A percentile compares a stretch with the other conserved stretches of the same genome.
phyloP scores from a whole-genome alignment of 2,329 filamentous ascomycete species.

The Cladosporium sp. region DNA sequence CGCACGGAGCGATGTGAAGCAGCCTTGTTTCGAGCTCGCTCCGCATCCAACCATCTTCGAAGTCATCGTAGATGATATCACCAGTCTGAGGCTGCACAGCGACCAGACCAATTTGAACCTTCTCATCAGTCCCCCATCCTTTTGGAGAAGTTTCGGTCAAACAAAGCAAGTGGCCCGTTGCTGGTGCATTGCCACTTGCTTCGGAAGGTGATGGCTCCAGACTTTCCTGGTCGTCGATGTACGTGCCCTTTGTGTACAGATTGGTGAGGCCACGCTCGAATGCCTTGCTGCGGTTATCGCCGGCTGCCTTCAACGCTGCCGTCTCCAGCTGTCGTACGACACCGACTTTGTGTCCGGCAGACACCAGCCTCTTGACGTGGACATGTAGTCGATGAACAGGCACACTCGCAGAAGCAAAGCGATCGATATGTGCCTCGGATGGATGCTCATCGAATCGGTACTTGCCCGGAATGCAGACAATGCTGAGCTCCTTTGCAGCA shows the following conservation, averaged over 20 bases:
- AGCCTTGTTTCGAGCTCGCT: slow-evolving; percentile 94
- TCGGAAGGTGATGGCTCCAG: slow-evolving; percentile 58
- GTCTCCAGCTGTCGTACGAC: slow-evolving; percentile 94
- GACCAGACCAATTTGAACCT: slow-evolving; percentile 83
- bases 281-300: slow-evolving; percentile 87
- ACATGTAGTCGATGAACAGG: slow-evolving; percentile 87
- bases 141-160: slow-evolving; percentile 81
- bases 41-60: slow-evolving; percentile 96
- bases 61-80: slow-evolving; percentile 91
- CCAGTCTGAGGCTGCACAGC: slow-evolving; percentile 94
- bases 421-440: slow-evolving; percentile 85
- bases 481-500: slow-evolving; percentile 84
- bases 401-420: slow-evolving; percentile 93
- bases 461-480: slow-evolving; percentile 95
- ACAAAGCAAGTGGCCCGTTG: slow-evolving; percentile 85
- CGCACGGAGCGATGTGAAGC: slow-evolving; percentile 90
- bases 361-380: slow-evolving; percentile 87
- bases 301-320: slow-evolving; percentile 88
- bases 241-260: slow-evolving; percentile 96
- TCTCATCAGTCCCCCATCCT: slow-evolving; percentile 81
- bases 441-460: slow-evolving; percentile 89
- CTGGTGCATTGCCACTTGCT: slow-evolving; percentile 48
- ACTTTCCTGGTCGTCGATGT: slow-evolving; percentile 87
- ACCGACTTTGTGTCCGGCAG: slow-evolving; percentile 91
- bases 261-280: slow-evolving; percentile 93